Conservation (phyloP, 306 rosid genomes). For the Aeschynomene evenia region DNA sequence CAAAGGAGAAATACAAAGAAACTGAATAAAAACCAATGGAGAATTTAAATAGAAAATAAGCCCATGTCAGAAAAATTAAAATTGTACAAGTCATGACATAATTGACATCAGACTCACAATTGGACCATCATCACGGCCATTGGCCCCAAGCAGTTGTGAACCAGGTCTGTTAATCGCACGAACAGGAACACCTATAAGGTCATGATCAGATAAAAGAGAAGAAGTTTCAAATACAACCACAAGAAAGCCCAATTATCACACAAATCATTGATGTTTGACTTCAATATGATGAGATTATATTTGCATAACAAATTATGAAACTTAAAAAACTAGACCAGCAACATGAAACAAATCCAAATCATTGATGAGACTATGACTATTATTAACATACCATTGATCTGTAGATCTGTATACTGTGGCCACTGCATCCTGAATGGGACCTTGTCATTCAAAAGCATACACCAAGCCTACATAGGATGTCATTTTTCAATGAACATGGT, state of each 20-base stretch:
- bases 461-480: conserved; percentile 71
- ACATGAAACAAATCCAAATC: conserved; percentile 9
- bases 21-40: conserved; percentile 21
- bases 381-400: conserved; percentile 75
- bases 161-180: conserved; percentile 95
- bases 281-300: neutral
- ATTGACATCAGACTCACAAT: conserved; percentile 60
- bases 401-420: conserved; percentile 93
- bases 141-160: conserved; percentile 88
- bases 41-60: conserved; percentile 12
- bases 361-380: neutral
- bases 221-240: neutral
- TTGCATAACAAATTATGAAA: neutral
- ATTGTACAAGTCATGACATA: neutral
- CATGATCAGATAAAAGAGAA: conserved; percentile 19
- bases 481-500: conserved; percentile 25
- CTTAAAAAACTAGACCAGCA: conserved; percentile 13
- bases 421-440: conserved; percentile 98
- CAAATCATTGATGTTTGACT: neutral
- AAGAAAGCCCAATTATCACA: neutral
- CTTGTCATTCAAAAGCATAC: conserved; percentile 97
- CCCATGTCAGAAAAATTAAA: neutral
- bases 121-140: conserved; percentile 99
- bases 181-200: conserved; percentile 64
- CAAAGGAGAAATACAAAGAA: conserved; percentile 35